Evolutionary conservation across 1,139 yeast species (phyloP).

Genomic region (Nakaseomyces delphensis): DNA sequence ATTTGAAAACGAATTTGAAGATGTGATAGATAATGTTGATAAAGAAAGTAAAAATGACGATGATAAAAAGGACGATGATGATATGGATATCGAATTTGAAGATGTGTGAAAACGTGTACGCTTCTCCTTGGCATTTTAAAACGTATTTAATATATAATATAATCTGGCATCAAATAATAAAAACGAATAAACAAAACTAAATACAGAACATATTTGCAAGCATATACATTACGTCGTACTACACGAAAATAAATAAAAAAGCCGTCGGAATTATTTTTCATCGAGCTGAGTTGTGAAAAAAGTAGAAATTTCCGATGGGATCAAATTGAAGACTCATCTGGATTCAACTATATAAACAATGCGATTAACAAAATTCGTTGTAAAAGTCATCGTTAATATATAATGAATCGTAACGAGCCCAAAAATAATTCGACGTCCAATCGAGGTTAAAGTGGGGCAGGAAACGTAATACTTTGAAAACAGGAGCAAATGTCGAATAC

Average conservation of each 20-base stretch:
- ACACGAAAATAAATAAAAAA: neutral
- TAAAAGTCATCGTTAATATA: too few species aligned
- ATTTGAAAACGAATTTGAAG: conserved; percentile 43
- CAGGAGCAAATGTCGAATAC: neutral
- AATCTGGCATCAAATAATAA: neutral
- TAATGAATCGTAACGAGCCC: too few species aligned
- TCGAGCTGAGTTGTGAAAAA: neutral
- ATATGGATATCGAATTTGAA: conserved; percentile 31
- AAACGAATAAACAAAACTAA: too few species aligned
- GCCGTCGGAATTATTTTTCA: neutral
- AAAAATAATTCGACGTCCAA: too few species aligned
- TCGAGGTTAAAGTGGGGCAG: neutral
- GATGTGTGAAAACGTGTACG: conserved; percentile 31
- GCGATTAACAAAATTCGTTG: too few species aligned
- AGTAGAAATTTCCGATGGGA: conserved; percentile 3
- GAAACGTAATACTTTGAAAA: too few species aligned
- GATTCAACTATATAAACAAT: conserved; percentile 1
- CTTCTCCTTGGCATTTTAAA: too few species aligned
- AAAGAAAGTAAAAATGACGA: conserved; percentile 22
- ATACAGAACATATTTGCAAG: neutral
- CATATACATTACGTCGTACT: neutral
- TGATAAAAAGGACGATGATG: conserved; percentile 27
- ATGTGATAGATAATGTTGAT: conserved; percentile 12
- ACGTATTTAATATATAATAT: too few species aligned
- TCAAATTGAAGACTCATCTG: conserved; percentile 2